phyloP scores from a whole-genome alignment of 2,329 filamentous ascomycete species.

The Alternaria brassicicola region DNA sequence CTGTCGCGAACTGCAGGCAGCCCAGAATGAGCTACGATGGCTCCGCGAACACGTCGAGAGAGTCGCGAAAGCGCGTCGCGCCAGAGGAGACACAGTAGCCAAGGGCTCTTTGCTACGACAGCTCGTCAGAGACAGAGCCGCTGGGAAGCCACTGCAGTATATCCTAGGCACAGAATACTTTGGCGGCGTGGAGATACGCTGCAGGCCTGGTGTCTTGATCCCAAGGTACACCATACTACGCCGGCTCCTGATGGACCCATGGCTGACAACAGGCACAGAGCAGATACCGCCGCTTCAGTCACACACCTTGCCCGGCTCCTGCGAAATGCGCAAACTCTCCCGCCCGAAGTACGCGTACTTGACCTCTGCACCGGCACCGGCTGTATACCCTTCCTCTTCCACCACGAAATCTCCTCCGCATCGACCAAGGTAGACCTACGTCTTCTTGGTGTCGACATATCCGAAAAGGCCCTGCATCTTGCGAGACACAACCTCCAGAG shows the following conservation, averaged over 20 bases:
- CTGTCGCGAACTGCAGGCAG: slow-evolving; percentile 67
- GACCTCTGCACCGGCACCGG: slow-evolving; percentile 92
- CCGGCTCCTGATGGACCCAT: background rate
- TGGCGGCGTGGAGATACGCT: slow-evolving; percentile 78
- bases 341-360: slow-evolving; percentile 64
- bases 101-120: slow-evolving; percentile 30
- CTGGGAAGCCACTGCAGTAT: slow-evolving; percentile 86
- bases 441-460: slow-evolving; percentile 77
- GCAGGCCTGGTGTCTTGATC: slow-evolving; percentile 79
- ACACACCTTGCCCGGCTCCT: slow-evolving; percentile 41
- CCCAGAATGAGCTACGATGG: slow-evolving; percentile 75
- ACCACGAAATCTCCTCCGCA: slow-evolving; percentile 61
- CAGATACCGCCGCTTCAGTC: slow-evolving; percentile 54
- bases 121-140: slow-evolving; percentile 50
- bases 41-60: slow-evolving; percentile 63
- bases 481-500: slow-evolving; percentile 67
- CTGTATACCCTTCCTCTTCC: slow-evolving; percentile 82
- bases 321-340: slow-evolving; percentile 25
- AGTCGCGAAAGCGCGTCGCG: slow-evolving; percentile 28
- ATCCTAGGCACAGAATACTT: slow-evolving; percentile 88
- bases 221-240: slow-evolving; percentile 64
- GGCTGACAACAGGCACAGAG: slow-evolving; percentile 41
- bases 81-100: slow-evolving; percentile 22
- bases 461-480: slow-evolving; percentile 67
- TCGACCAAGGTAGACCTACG: slow-evolving; percentile 47